Evolutionary conservation across 805 yeast genomes (phyloP), one percentile per base, ranked within the genome.

Genomic region (Candida tammaniensis): DNA sequence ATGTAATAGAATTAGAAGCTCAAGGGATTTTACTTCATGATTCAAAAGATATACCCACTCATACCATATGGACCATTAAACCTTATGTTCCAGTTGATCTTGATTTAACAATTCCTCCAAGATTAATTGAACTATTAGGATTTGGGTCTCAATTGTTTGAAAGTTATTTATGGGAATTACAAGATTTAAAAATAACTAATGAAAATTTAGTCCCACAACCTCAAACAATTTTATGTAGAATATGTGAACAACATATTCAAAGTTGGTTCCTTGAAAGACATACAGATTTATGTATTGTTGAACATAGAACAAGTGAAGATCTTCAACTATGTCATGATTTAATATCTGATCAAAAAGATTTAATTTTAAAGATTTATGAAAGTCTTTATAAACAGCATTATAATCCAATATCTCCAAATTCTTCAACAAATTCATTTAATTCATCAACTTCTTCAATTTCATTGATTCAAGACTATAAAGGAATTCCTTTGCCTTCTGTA

Each of bases 251-350:
- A 19, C 74, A 74, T 30, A 80, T 88, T n/a, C 96, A 95, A 4
- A 84, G 88, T 4, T 93, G 98, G 98, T 93, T 95, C 83, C 68
- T 93, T 24, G 98, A 91, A 48, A 74, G 81, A 31, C 99, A 93
- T 59, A 82, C 91, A 1, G 93, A 88, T 51, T 63, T 85, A 30
- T 93, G 99, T 49, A 68, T 85, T 18, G 74, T 86, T 22, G 97
- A 89, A 55, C 95, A 88, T 59, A 74, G 80, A 48, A 76, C 84
- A 8, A 88, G 81, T 50, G 88, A 87, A 46, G 80, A 80, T 21
- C 77, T 91, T 7, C 86, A 83, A 50, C 47, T 70, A 22, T 65
- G 80, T 29, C 96, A 91, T 45, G 98, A 93, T 46, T 68, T 72
- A 13, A 64, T 91, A 3, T 60, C 74, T 3, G 96, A 89, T 35